Evolutionary conservation across 2,329 filamentous ascomycete genomes (phyloP), one percentile per base, ranked within the genome.

Genomic region (Ceratocystis cacaofunesta): DNA sequence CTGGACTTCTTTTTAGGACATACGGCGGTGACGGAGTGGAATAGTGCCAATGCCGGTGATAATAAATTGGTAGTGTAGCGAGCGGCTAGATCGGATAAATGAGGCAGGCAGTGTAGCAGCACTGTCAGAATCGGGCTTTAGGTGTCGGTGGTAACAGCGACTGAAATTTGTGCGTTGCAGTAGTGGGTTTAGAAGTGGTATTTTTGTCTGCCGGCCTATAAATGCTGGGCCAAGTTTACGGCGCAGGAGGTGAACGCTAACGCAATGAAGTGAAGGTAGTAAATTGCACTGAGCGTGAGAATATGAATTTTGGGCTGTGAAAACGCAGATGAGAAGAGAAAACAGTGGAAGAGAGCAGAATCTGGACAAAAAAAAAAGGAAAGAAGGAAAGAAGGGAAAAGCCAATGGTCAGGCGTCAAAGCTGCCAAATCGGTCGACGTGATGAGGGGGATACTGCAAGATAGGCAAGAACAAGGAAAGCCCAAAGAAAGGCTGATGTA

Each of bases 201-300:
- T 44, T 46, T 22, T 48, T 28, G 36, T 43, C 41, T 62, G 22
- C 10, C 12, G 17, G 41, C n/a, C 36, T 41, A 62, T 8, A 22
- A 41, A 41, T 60, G 10, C 28, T 64, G 62, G 32, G 65, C 65
- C 43, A 58, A 62, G 62, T 55, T 44, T 60, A 55, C 65, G 62
- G 65, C 65, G 62, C 65, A 67, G 62, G 57, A 62, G 36, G 36
- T 32, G 25, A 17, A 57, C 52, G n/a, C 52, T 57, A 57, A 17
- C 52, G 3, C 52, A 28, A 57, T 57, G 8, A n/a, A 28, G 28
- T n/a, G 52, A 50, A 19, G 48, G 7, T 50, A 22, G 48, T 8
- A 12, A 12, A 50, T 62, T 36, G 52, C 50, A 44, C 28, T 65
- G 44, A 60, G 10, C 32, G 57, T 57, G 57, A 46, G 61, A 61